These are phyloP conservation scores for Isatis tinctoria DNA, from an alignment of 345 rosid genomes.

Conservation along the genomic window DNA sequence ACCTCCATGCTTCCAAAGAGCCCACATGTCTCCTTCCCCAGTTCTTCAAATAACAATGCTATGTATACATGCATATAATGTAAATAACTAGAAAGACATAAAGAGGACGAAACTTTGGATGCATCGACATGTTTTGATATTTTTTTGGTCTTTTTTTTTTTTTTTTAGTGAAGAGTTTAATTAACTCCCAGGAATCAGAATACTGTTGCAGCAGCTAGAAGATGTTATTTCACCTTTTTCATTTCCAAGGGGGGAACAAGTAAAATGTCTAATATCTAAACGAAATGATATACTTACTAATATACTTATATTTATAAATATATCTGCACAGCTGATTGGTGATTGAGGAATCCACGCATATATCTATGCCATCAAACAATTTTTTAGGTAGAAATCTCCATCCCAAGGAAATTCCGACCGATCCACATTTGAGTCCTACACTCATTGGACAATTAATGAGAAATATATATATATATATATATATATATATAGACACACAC, in stretches of 20 bases:
- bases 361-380: background rate
- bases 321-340: conserved; percentile 18
- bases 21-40: conserved; percentile 51
- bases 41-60: conserved; percentile 15
- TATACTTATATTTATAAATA: background rate
- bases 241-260: conserved; percentile 18
- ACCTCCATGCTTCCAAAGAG: conserved; percentile 42
- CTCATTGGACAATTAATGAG: conserved; percentile 19
- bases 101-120: conserved; percentile 42
- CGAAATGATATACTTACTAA: no score
- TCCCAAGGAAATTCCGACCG: conserved; percentile 33
- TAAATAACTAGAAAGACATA: background rate
- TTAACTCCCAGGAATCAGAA: conserved; percentile 24
- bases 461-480: no score
- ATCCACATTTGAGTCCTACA: conserved; percentile 29
- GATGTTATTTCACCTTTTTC: conserved; percentile 38
- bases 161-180: conserved; percentile 20
- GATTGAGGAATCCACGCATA: background rate
- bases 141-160: conserved; percentile 27
- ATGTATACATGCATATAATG: background rate
- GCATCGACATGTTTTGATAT: conserved; percentile 38
- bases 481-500: no score
- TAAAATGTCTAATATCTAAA: background rate
- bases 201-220: conserved; percentile 28
- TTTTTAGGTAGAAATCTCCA: conserved; percentile 23